These are phyloP conservation scores for Scutellaria baicalensis DNA, from an alignment of 257 asterid genomes.

Conservation along the genomic window DNA sequence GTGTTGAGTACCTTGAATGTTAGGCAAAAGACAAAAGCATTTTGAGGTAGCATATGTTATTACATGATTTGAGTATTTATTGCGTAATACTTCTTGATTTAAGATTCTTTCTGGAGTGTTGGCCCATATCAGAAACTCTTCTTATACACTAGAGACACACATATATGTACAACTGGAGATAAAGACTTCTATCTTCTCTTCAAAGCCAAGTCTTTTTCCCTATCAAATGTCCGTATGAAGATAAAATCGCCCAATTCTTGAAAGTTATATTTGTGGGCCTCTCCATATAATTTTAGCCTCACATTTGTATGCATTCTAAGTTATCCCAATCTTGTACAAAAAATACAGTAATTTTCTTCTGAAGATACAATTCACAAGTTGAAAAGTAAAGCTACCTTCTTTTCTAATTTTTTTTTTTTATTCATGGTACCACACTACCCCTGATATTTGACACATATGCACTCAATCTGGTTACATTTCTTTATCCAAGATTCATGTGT, in stretches of 20 bases:
- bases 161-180: conserved; percentile 42
- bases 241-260: conserved; percentile 11
- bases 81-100: conserved; percentile 21
- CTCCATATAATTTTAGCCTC: conserved; percentile 21
- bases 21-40: conserved; percentile 42
- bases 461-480: neutral
- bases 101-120: conserved; percentile 1
- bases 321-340: conserved; percentile 3
- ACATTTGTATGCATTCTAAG: conserved; percentile 10
- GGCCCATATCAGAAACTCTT: conserved; percentile 29
- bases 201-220: conserved; percentile 63
- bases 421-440: conserved; percentile 21
- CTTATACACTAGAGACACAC: conserved; percentile 19
- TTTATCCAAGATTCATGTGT: neutral
- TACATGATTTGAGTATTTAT: conserved; percentile 26
- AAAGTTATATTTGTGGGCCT: conserved; percentile 32
- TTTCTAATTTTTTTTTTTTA: neutral
- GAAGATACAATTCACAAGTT: conserved; percentile 21
- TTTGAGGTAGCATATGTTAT: conserved; percentile 34
- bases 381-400: conserved; percentile 46
- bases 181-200: conserved; percentile 57
- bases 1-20: conserved; percentile 60
- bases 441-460: neutral
- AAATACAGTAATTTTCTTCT: conserved; percentile 11
- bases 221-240: conserved; percentile 25